These are phyloP conservation scores for Penstemon eatonii DNA, from an alignment of 257 asterid species.

Conservation along the genomic window DNA sequence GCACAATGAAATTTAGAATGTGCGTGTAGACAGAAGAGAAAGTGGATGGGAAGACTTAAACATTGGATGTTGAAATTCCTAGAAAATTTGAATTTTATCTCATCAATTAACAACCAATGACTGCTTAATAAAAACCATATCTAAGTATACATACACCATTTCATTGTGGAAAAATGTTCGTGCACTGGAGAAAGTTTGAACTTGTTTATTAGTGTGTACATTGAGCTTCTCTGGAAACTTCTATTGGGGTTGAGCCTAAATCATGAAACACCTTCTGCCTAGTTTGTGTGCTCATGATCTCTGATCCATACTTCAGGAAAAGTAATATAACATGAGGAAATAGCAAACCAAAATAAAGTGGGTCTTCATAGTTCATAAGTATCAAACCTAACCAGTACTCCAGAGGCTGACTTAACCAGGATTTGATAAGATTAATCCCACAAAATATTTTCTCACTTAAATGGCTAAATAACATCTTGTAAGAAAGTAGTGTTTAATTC, in stretches of 20 bases:
- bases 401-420: neutral
- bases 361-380: conserved; percentile 3
- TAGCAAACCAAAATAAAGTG: neutral
- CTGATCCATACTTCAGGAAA: conserved; percentile 16
- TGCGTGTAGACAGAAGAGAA: conserved; percentile 16
- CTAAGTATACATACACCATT: neutral
- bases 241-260: conserved; percentile 11
- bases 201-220: neutral
- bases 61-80: neutral
- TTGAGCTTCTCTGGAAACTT: neutral
- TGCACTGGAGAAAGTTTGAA: conserved; percentile 4
- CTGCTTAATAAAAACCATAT: conserved; percentile 13
- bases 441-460: conserved; percentile 5
- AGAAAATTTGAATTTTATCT: conserved; percentile 6
- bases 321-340: conserved; percentile 8
- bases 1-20: conserved; percentile 11
- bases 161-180: neutral
- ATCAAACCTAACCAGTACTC: neutral
- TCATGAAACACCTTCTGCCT: conserved; percentile 18
- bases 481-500: conserved; percentile 5
- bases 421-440: conserved; percentile 11
- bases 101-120: conserved; percentile 8
- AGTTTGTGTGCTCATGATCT: conserved; percentile 11
- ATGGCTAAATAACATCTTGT: conserved; percentile 5
- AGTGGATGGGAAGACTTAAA: neutral